Conservation (phyloP, 805 yeast species). For the Vanderwaltozyma verrucispora region DNA sequence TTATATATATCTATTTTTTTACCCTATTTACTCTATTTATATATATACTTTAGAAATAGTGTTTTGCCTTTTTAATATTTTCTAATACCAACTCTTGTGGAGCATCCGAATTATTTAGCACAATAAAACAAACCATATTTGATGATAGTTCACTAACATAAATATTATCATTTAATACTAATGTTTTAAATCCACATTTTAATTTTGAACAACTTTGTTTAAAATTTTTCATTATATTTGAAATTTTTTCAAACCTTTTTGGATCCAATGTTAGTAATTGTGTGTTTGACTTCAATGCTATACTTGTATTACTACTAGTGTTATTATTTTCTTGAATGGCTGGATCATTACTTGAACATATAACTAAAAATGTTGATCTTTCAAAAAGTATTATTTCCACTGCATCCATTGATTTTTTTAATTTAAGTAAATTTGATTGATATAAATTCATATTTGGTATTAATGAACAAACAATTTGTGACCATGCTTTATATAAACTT, state of each 20-base stretch:
- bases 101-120: slow-evolving; percentile 35
- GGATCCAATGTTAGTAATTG: slow-evolving; percentile 50
- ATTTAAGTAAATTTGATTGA: slow-evolving; percentile 61
- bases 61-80: slow-evolving; percentile 47
- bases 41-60: not conserved
- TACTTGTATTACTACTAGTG: slow-evolving; percentile 26
- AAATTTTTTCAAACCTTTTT: slow-evolving; percentile 85
- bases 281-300: slow-evolving; percentile 2
- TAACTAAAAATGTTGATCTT: slow-evolving; percentile 73
- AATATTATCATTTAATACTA: slow-evolving; percentile 52
- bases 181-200: slow-evolving; percentile 70
- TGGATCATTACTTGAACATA: slow-evolving; percentile 34
- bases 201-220: slow-evolving; percentile 85
- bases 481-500: slow-evolving; percentile 93
- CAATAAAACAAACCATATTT: slow-evolving; percentile 52
- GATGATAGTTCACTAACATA: slow-evolving; percentile 49
- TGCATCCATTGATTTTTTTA: slow-evolving; percentile 68
- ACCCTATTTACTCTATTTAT: too few relatives aligned
- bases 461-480: slow-evolving; percentile 85
- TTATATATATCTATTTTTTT: too few relatives aligned
- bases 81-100: slow-evolving; percentile 36
- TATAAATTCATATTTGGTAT: slow-evolving; percentile 84
- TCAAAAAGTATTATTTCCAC: slow-evolving; percentile 88
- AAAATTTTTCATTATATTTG: slow-evolving; percentile 87
- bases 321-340: slow-evolving; percentile 10